Evolutionary conservation across 208 protist species (phyloP).

Genomic region (Acanthamoeba castellanii): DNA sequence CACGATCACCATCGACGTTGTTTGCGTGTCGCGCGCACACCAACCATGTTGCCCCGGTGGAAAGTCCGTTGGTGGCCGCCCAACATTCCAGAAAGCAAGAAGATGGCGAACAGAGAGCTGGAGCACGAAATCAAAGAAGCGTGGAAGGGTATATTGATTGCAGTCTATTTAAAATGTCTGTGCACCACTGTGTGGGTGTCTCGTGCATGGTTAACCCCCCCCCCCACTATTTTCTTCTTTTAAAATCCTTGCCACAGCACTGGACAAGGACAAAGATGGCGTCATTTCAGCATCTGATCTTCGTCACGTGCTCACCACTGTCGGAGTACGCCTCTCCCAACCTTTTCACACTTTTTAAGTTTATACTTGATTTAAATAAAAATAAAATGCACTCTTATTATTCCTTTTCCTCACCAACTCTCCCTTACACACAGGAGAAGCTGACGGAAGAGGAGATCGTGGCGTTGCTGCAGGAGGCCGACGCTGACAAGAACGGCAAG

Average conservation of each 20-base stretch:
- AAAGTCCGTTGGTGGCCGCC: too few species aligned
- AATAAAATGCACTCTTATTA: background rate
- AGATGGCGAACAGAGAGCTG: conserved; percentile 13
- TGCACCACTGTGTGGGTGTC: too few species aligned
- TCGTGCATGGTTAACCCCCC: background rate
- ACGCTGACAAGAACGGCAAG: conserved; percentile 90
- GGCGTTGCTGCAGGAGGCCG: conserved; percentile 91
- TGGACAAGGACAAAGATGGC: conserved; percentile 87
- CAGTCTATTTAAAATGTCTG: background rate
- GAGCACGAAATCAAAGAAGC: conserved; percentile 6
- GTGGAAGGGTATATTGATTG: background rate
- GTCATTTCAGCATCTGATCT: conserved; percentile 91
- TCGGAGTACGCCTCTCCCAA: conserved; percentile 79
- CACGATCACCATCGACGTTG: too few species aligned
- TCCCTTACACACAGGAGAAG: conserved; percentile 84
- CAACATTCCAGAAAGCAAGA: background rate
- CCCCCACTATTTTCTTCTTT: too few species aligned
- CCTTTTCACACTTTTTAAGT: background rate
- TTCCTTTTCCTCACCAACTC: too few species aligned
- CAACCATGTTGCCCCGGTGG: too few species aligned
- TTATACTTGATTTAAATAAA: background rate
- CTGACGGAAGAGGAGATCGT: conserved; percentile 92
- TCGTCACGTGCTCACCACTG: conserved; percentile 91
- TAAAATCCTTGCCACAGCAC: conserved; percentile 61
- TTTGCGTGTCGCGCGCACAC: too few species aligned